A percentile compares a stretch with the other conserved stretches of the same genome.
These are phyloP conservation scores for Agastache rugosa DNA, from an alignment of 257 asterid species.

Conservation along the genomic window DNA sequence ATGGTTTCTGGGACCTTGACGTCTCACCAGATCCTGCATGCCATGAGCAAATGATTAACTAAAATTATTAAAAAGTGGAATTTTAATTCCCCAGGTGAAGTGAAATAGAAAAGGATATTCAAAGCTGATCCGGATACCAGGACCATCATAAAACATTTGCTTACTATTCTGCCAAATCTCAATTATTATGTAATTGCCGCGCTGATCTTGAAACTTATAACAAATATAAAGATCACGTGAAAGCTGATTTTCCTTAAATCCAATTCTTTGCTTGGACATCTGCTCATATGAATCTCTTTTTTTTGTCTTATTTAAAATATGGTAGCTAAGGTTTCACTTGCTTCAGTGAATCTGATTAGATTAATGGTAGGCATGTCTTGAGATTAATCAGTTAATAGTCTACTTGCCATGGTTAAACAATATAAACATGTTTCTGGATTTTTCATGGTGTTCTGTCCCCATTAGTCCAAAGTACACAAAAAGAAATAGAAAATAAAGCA, in stretches of 20 bases:
- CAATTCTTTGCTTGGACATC: not conserved
- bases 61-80: not conserved
- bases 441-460: conserved; percentile 11
- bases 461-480: conserved; percentile 1
- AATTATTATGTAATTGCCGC: not conserved
- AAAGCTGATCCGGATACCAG: not conserved
- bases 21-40: conserved; percentile 81
- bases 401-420: conserved; percentile 2
- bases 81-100: not conserved
- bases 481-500: not conserved
- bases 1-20: conserved; percentile 53
- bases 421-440: not conserved
- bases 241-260: not conserved
- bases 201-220: not conserved
- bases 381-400: not conserved
- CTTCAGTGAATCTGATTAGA: conserved; percentile 20
- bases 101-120: not conserved
- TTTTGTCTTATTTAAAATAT: not conserved
- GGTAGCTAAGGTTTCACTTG: not conserved
- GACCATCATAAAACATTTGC: not conserved
- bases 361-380: not conserved
- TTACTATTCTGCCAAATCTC: conserved; percentile 13
- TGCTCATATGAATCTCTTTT: not conserved
- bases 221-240: not conserved
- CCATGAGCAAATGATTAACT: conserved; percentile 12